Evolutionary conservation across 148 eudicot genomes (phyloP).

Genomic region (Vaccinium corymbosum): DNA sequence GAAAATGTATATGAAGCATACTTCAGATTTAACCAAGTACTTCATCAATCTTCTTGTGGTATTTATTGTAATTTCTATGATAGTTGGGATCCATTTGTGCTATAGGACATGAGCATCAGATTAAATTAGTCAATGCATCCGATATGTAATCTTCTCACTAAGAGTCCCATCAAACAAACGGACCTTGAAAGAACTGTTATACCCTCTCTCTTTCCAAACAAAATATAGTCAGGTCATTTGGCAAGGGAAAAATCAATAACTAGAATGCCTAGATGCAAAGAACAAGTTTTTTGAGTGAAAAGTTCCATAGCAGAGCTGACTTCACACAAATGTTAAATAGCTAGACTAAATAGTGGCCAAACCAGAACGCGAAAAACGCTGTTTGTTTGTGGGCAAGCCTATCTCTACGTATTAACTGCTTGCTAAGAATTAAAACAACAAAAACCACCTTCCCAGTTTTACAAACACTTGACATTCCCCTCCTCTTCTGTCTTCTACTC

Average conservation of each 20-base stretch:
- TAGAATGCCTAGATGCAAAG: neutral
- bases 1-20: neutral
- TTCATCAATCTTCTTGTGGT: neutral
- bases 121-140: neutral
- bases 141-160: neutral
- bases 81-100: neutral
- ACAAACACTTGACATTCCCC: neutral
- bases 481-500: slow-evolving; percentile 16
- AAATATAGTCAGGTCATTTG: neutral
- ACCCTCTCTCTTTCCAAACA: neutral
- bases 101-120: neutral
- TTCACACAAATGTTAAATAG: neutral
- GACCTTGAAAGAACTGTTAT: neutral
- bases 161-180: neutral
- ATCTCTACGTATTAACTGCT: slow-evolving; percentile 32
- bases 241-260: neutral
- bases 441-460: slow-evolving; percentile 20
- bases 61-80: neutral
- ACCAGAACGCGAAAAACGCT: neutral
- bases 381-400: slow-evolving; percentile 15
- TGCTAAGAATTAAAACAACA: slow-evolving; percentile 30
- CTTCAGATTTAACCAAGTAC: neutral
- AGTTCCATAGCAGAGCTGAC: neutral
- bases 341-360: slow-evolving; percentile 6
- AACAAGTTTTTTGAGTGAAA: neutral